Base-by-base conservation (phyloP, 108 stramenopile species). In the Skeletonema grethae region DNA sequence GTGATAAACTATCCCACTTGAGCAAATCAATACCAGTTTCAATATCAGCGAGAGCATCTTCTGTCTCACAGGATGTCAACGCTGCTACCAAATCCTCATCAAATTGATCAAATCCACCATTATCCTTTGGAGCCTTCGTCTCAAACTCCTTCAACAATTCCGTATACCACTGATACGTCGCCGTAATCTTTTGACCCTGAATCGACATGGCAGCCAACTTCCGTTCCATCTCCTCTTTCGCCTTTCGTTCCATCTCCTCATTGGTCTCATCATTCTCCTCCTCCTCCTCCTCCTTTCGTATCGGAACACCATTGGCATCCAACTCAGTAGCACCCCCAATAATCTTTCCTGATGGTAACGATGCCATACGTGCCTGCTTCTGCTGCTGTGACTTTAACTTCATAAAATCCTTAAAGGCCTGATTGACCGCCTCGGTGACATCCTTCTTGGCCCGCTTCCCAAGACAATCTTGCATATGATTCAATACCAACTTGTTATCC, bases 21-120 rank as follows among this genome's bases (percentile, higher is more conserved):
- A 67, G 43, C 3, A 84, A 55, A 45, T 80, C 84, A 8, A 80
- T 46, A 13, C 74, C 48, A 13, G 56, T 70, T 48, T 84, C 84
- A 10, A 80, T 65, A 13, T 70, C 43, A 16, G 61, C 58, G 7
- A 84, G 62, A 15, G 45, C 48, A 16, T 79, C 78, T 75, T 79
- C 77, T 11, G 72, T 43, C 35, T 74, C 72, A 59, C 57, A 46
- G 4, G 8, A 66, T 7, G 70, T 38, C n/a, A 73, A 57, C 0
- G 77, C 77, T 20, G 11, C 38, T 15, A 64, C 29, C 30, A 65
- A 10, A 10, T 63, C 55, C 12, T 50, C 39, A 9, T 38, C 36
- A 38, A 2, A 38, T 38, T 38, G 36, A 38, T 38, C 36, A 38
- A 38, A 38, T 38, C 36, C 36, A 38, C 36, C 36, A 38, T 34